Evolutionary conservation across 2,329 filamentous ascomycete genomes (phyloP).

Genomic region (Diaporthe australafricana): DNA sequence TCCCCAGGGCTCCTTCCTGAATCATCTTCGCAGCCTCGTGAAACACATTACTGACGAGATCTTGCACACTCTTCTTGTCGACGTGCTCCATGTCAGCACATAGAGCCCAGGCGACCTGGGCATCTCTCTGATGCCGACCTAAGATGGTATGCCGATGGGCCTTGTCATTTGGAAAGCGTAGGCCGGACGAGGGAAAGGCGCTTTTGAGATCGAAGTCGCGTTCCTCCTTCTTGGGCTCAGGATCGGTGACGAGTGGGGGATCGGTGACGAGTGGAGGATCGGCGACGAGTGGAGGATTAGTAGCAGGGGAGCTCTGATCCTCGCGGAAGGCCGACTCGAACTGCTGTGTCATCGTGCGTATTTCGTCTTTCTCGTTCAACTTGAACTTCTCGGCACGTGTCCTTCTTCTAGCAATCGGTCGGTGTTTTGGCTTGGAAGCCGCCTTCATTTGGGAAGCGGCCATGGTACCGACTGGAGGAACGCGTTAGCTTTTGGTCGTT

Average conservation of each 20-base stretch:
- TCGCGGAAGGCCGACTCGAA: too few relatives aligned
- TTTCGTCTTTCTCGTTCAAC: neutral
- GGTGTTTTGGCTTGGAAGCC: neutral
- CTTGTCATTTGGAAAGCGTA: neutral
- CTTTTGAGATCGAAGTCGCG: too few relatives aligned
- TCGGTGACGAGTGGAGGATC: too few relatives aligned
- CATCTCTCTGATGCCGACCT: neutral
- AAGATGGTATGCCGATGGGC: neutral
- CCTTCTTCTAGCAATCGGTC: neutral
- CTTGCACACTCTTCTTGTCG: neutral
- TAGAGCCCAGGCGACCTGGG: neutral
- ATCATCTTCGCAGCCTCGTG: neutral
- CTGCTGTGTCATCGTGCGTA: rapidly evolving
- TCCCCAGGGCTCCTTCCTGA: neutral
- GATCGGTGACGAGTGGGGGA: too few relatives aligned
- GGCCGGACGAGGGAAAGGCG: neutral
- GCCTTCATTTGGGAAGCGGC: neutral
- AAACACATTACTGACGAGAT: neutral
- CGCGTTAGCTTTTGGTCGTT: too few relatives aligned
- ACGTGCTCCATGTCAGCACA: neutral
- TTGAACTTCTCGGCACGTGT: neutral
- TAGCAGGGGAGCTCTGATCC: too few relatives aligned
- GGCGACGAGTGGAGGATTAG: too few relatives aligned
- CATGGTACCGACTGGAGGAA: neutral
- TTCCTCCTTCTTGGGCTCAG: too few relatives aligned